These are phyloP conservation scores for Ceriops zippeliana DNA, from an alignment of 345 rosid species.

Conservation along the genomic window DNA sequence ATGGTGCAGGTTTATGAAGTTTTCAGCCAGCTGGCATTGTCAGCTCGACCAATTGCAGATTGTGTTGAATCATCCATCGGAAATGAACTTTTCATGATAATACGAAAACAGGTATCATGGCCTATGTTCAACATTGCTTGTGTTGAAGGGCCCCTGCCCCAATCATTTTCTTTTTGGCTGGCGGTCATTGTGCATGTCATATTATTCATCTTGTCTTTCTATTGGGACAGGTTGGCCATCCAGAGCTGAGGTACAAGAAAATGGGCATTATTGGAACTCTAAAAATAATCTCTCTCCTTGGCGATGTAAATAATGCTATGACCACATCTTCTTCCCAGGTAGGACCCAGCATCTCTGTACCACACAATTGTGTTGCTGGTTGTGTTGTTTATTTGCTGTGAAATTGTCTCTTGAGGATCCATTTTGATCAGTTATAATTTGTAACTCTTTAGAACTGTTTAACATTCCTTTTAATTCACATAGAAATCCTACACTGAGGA, in stretches of 20 bases:
- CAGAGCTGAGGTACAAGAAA: slow-evolving; percentile 72
- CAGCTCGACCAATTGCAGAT: slow-evolving; percentile 39
- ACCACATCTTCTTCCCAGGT: slow-evolving; percentile 48
- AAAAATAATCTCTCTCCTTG: slow-evolving; percentile 65
- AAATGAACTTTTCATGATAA: slow-evolving; percentile 74
- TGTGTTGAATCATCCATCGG: slow-evolving; percentile 55
- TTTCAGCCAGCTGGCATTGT: slow-evolving; percentile 58
- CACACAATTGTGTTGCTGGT: neutral
- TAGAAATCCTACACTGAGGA: slow-evolving; percentile 69
- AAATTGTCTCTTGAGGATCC: neutral
- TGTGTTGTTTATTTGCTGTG: neutral
- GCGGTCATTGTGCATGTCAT: neutral
- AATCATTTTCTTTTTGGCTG: too few species aligned
- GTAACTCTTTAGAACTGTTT: slow-evolving; percentile 7
- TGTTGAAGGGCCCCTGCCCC: too few species aligned
- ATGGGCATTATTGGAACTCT: slow-evolving; percentile 81
- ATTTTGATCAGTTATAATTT: neutral
- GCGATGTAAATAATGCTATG: slow-evolving; percentile 40
- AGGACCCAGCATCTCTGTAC: slow-evolving; percentile 14
- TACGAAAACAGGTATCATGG: slow-evolving; percentile 68
- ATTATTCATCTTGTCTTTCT: slow-evolving; percentile 3
- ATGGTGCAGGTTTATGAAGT: slow-evolving; percentile 68
- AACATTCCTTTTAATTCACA: slow-evolving; percentile 9
- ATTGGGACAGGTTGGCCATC: slow-evolving; percentile 58
- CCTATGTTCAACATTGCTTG: neutral